Conservation (phyloP, 1,284 basidiomycete species). For the Leccinum cinnamomeum region DNA sequence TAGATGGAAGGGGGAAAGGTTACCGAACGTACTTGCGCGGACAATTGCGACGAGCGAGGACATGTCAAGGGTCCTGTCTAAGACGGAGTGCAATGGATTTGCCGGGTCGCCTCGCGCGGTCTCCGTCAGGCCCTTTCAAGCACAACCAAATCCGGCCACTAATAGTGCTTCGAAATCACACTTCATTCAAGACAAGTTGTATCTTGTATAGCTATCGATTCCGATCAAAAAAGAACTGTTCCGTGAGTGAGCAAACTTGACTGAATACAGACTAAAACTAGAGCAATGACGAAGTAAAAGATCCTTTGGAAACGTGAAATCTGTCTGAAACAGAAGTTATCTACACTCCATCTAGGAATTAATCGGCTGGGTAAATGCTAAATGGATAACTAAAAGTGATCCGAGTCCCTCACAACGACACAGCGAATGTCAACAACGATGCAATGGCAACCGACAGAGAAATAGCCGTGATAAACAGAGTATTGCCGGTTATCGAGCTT, state of each 20-base stretch:
- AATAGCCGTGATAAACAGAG: slow-evolving; percentile 16
- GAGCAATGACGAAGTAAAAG: slow-evolving; percentile 1
- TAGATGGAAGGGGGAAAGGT: background rate
- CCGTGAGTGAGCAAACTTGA: background rate
- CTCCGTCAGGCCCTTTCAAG: background rate
- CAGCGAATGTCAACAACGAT: slow-evolving; percentile 16
- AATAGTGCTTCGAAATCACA: slow-evolving; percentile 5
- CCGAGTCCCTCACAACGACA: slow-evolving; percentile 17
- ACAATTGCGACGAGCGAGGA: slow-evolving; percentile 55
- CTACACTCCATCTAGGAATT: slow-evolving; percentile 28
- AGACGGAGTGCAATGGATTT: background rate
- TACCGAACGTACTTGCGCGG: slow-evolving; percentile 48
- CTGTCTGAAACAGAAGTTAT: slow-evolving; percentile 23
- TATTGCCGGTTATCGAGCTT: slow-evolving; percentile 5
- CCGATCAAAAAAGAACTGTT: background rate
- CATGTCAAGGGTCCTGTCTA: slow-evolving; percentile 36
- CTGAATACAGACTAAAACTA: slow-evolving; percentile 22
- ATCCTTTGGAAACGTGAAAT: slow-evolving; percentile 12
- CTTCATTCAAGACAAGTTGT: background rate
- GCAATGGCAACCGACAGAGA: slow-evolving; percentile 13
- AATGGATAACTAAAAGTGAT: slow-evolving; percentile 18
- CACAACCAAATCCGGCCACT: slow-evolving; percentile 12
- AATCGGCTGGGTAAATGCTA: slow-evolving; percentile 14
- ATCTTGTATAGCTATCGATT: background rate
- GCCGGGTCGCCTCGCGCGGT: background rate